Evolutionary conservation across 768 basidiomycete genomes (phyloP), one percentile per base, ranked within the genome.

Genomic region (Austroboletus eburneus): DNA sequence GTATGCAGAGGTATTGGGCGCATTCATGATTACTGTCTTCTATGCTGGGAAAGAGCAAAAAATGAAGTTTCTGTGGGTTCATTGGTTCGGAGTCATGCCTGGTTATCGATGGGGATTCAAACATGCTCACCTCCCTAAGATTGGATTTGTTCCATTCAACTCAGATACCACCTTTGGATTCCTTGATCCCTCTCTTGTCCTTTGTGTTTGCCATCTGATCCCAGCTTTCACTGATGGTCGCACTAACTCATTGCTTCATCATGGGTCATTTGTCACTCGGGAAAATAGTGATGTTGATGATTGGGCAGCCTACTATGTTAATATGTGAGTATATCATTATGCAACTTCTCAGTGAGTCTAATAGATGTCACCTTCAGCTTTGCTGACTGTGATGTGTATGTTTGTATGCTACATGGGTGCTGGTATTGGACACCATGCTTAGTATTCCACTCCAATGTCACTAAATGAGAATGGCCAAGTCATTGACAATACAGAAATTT

Each of bases 51-150:
- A 3, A 0, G n/a, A 48, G 1, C 51, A 43, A 10, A 29, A 4
- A 0, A 54, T 63, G 39, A 59, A 62, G 13, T n/a, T 64, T 5
- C 25, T 66, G 3, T 66, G 63, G 59, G 56, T 65, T 9, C 44
- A 54, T 2, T 64, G 64, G 64, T 41, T 61, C 16, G 52, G 57
- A 7, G 34, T 36, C 3, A 44, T 54, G 10, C 51, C 49, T 0
- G 39, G 45, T 2, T 43, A 48, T 22, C 16, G 20, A 17, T 48
- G 46, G 44, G 55, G 58, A 1, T 34, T 52, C 23, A 45, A 43
- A 20, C 17, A 44, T 2, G 39, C 55, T 10, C 33, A 39, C 2
- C 54, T 66, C 18, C 59, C 55, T 0, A 54, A 52, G 10, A 20
- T 64, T 18, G 55, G 54, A 2, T 66, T 57, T n/a, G 23, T 63